Evolutionary conservation across 371 early-diverging fungal genomes (phyloP).

Genomic region (Mortierella sp.): DNA sequence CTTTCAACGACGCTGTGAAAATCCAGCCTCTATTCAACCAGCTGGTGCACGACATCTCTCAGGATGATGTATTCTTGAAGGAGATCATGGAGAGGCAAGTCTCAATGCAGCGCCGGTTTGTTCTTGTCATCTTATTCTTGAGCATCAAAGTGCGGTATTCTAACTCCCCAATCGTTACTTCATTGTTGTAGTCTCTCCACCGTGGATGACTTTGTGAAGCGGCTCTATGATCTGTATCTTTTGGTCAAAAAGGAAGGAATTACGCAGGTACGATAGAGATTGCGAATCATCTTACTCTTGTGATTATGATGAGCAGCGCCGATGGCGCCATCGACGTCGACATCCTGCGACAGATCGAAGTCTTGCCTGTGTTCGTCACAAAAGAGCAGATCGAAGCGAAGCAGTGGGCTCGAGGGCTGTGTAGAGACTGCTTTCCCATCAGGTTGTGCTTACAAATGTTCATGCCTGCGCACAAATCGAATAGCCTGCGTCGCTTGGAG

Average conservation of each 20-base stretch:
- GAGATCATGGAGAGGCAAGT: slow-evolving; percentile 77
- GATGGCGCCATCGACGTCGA: slow-evolving; percentile 21
- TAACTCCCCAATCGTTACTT: background rate
- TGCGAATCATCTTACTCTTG: background rate
- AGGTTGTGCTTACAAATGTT: slow-evolving; percentile 29
- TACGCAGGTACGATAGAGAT: slow-evolving; percentile 61
- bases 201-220: slow-evolving; percentile 86
- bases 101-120: background rate
- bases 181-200: slow-evolving; percentile 67
- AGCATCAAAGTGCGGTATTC: too few species aligned
- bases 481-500: slow-evolving; percentile 78
- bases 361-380: too few species aligned
- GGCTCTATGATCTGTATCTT: slow-evolving; percentile 83
- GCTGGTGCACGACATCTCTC: slow-evolving; percentile 82
- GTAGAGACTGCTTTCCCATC: slow-evolving; percentile 5
- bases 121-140: background rate
- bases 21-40: slow-evolving; percentile 87
- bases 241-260: slow-evolving; percentile 67
- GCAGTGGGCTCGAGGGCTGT: too few species aligned
- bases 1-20: slow-evolving; percentile 78
- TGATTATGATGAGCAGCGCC: background rate
- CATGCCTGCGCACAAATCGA: background rate
- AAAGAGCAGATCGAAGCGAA: too few species aligned
- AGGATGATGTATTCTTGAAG: slow-evolving; percentile 79
- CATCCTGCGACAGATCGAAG: background rate